phyloP scores from a whole-genome alignment of 192 early-diverging fungal genomes.

The Coemansia sp. region DNA sequence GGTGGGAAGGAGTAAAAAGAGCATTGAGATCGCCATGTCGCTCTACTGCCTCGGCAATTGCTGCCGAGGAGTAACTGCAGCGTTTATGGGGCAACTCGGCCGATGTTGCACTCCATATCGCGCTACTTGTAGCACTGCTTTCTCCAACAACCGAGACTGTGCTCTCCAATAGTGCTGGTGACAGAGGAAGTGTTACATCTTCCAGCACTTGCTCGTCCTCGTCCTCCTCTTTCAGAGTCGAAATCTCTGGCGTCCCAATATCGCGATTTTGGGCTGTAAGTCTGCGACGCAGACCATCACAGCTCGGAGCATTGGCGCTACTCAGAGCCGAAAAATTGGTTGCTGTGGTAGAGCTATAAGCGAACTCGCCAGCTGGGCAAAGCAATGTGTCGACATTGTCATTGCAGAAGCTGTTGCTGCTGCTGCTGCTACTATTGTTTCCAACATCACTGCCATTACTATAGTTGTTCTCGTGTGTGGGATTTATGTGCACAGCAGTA shows the following conservation, averaged over 20 bases:
- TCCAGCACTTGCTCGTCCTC: constrained; percentile 2
- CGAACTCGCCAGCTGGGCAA: neutral
- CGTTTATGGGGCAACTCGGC: constrained; percentile 49
- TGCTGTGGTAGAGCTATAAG: constrained; percentile 7
- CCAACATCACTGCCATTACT: constrained; percentile 13
- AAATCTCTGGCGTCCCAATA: constrained; percentile 32
- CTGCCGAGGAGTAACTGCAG: constrained; percentile 33
- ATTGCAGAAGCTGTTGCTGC: too few relatives aligned
- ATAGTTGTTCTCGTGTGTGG: neutral
- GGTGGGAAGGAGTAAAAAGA: constrained; percentile 6
- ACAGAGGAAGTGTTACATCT: constrained; percentile 13
- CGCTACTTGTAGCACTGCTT: constrained; percentile 26
- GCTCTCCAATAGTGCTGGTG: constrained; percentile 11
- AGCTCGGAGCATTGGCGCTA: neutral
- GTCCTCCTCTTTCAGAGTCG: constrained; percentile 9
- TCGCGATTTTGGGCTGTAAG: constrained; percentile 26
- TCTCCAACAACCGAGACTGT: neutral
- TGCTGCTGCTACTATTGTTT: too few relatives aligned
- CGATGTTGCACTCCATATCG: constrained; percentile 36
- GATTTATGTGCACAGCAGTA: neutral
- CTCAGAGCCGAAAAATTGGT: neutral
- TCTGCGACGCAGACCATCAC: constrained; percentile 40
- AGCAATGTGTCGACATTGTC: neutral
- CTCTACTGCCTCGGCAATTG: constrained; percentile 34
- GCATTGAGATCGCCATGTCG: constrained; percentile 9